phyloP scores from a whole-genome alignment of 345 rosid species.

The Salix koriyanagi region DNA sequence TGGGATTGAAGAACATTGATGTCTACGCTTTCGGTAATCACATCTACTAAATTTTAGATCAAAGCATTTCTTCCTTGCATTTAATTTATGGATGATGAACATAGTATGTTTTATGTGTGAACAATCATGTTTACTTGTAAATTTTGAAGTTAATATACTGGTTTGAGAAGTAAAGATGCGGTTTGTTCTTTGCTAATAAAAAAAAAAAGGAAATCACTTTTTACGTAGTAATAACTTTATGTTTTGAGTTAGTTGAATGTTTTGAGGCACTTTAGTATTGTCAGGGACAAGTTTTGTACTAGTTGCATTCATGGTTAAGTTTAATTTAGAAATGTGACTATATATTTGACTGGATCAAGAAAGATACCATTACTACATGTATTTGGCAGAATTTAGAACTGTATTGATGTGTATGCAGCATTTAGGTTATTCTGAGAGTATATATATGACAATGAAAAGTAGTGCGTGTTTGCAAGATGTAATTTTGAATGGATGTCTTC shows the following conservation, averaged over 20 bases:
- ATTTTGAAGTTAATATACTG: background rate
- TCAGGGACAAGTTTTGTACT: too few species aligned
- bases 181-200: background rate
- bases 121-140: background rate
- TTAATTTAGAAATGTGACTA: too few species aligned
- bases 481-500: background rate
- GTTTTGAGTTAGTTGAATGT: background rate
- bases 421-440: too few species aligned
- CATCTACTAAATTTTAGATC: background rate
- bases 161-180: background rate
- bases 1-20: constrained; percentile 83
- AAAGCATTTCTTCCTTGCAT: background rate
- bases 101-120: background rate
- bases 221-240: background rate
- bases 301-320: too few species aligned
- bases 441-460: too few species aligned
- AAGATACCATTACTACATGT: too few species aligned
- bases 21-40: constrained; percentile 70
- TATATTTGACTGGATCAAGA: too few species aligned
- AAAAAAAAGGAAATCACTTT: background rate
- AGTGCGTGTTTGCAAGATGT: too few species aligned
- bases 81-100: background rate
- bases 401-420: too few species aligned
- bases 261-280: background rate
- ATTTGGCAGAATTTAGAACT: too few species aligned